Evolutionary conservation across 148 eudicot species (phyloP), one percentile per base, ranked within the genome.

Genomic region (Linanthus parryae): DNA sequence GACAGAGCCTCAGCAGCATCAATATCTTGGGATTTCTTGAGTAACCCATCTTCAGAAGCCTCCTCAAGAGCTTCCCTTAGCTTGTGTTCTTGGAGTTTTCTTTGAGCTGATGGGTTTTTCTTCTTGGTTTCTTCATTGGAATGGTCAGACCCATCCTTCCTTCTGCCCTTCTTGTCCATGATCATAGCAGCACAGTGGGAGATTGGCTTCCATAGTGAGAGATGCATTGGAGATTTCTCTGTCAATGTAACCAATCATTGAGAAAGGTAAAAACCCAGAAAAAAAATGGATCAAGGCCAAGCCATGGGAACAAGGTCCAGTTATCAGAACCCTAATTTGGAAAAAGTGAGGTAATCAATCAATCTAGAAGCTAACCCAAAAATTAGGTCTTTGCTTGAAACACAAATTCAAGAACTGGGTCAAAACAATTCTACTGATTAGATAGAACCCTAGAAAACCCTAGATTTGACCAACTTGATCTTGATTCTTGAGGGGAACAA

Each of bases 31-130:
- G 94, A 82, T 65, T 84, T 88, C 4, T 76, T 63, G 23, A 88
- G 77, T 54, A 86, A 88, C 62, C 96, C 99, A 66, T 88, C 85
- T 65, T 94, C 99, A 56, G 96, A 84, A 45, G 99, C 99, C 70
- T 82, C 96, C 56, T 88, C 95, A 24, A 94, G 83, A 68, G 94
- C 99, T 62, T 88, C 95, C 57, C 84, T 71, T 26, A 94, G 90
- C 71, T 78, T 88, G 48, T 64, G 76, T 56, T 88, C 96, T 55
- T 80, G 91, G 56, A 80, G 60, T 63, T 73, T 84, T 38, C 88
- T 72, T 2, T 81, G 74, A 61, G 66, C 25, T 21, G 84, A 75
- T 20, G 85, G 71, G 61, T 75, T 83, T n/a, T n/a, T n/a, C 41
- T 55, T 70, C 68, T 71, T 79, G 54, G 68, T 31, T 27, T 72